A percentile compares a stretch with the other conserved stretches of the same genome.
phyloP scores from a whole-genome alignment of 2,329 filamentous ascomycete species.

The Aspergillus sp. region DNA sequence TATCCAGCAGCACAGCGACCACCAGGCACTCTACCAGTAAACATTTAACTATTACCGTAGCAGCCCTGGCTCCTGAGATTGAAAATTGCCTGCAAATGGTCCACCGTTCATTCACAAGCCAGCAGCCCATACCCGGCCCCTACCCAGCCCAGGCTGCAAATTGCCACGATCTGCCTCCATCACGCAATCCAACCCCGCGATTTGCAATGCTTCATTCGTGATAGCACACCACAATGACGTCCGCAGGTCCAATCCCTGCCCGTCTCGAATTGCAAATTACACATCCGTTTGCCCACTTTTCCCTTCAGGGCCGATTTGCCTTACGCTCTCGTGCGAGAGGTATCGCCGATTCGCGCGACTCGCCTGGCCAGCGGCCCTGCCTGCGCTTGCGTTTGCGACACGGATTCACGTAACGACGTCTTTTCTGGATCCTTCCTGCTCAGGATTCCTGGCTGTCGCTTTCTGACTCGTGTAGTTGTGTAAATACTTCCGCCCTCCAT shows the following conservation, averaged over 20 bases:
- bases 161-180: conserved; percentile 12
- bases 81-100: too few species aligned
- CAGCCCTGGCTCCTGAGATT: too few species aligned
- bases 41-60: too few species aligned
- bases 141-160: too few species aligned
- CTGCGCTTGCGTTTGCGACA: background rate
- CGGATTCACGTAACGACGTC: background rate
- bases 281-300: background rate
- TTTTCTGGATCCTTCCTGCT: background rate
- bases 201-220: conserved; percentile 25
- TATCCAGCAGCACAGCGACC: too few species aligned
- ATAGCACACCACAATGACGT: conserved; percentile 3
- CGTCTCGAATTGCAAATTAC: conserved; percentile 11
- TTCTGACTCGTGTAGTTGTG: background rate
- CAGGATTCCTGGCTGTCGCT: background rate
- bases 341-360: conserved; percentile 1
- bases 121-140: too few species aligned
- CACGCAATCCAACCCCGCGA: conserved; percentile 36
- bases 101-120: too few species aligned
- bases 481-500: background rate
- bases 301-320: background rate
- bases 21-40: too few species aligned
- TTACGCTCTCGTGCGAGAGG: conserved; percentile 11
- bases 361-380: background rate
- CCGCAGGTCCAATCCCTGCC: background rate